Evolutionary conservation across 768 basidiomycete genomes (phyloP).

Genomic region (Phylloporus sp.): DNA sequence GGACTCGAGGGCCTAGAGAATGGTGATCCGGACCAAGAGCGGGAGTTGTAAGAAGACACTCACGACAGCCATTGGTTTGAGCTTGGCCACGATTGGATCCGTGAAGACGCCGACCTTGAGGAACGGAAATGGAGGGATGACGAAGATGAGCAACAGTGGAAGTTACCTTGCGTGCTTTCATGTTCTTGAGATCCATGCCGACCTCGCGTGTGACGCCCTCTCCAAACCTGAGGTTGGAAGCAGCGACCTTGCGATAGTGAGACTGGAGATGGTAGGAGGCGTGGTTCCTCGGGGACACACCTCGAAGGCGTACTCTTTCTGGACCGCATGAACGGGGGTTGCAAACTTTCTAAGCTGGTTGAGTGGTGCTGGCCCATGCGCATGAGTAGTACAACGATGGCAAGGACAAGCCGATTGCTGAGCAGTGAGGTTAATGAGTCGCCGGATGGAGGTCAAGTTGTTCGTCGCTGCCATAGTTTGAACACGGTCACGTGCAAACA

Average conservation of each 20-base stretch:
- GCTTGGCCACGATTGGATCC: constrained; percentile 77
- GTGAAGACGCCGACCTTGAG: constrained; percentile 91
- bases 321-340: constrained; percentile 63
- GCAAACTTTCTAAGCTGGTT: constrained; percentile 71
- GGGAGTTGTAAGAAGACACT: constrained; percentile 21
- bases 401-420: constrained; percentile 78
- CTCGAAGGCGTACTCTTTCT: constrained; percentile 94
- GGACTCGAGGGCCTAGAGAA: constrained; percentile 62
- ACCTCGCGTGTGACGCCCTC: constrained; percentile 88
- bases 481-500: neutral
- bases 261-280: neutral
- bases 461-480: constrained; percentile 46
- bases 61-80: constrained; percentile 80
- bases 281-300: constrained; percentile 31
- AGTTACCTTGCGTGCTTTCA: constrained; percentile 78
- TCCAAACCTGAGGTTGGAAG: constrained; percentile 84
- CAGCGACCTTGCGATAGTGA: constrained; percentile 56
- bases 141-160: neutral
- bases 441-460: constrained; percentile 51
- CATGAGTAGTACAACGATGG: constrained; percentile 55
- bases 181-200: constrained; percentile 92
- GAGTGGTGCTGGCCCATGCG: constrained; percentile 43
- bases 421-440: constrained; percentile 66
- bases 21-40: neutral
- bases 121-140: constrained; percentile 5